Conservation (phyloP, 352 stramenopile species). For the Phytophthora syringae region DNA sequence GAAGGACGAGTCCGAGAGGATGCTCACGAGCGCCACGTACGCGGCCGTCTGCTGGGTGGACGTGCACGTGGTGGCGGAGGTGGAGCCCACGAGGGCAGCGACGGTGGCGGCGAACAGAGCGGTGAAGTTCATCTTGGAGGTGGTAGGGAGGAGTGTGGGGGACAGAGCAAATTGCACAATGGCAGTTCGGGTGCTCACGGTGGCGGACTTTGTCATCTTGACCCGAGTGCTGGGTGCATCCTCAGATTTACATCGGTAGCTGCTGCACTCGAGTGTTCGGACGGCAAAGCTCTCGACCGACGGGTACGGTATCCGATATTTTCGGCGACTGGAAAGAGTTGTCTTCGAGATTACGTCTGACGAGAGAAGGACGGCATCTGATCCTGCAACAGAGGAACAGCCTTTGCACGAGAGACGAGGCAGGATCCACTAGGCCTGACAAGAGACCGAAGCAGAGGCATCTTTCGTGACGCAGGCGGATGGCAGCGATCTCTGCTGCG, state of each 20-base stretch:
- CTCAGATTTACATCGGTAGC: not conserved
- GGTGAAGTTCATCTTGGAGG: conserved; percentile 25
- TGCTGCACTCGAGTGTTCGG: not conserved
- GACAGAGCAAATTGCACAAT: conserved; percentile 23
- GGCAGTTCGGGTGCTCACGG: not conserved
- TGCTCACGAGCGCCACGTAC: too few relatives aligned
- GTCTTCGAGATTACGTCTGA: not conserved
- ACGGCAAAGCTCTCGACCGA: conserved; percentile 21
- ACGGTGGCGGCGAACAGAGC: conserved; percentile 16
- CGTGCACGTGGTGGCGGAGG: conserved; percentile 16
- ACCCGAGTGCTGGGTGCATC: not conserved
- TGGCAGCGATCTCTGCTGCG: not conserved
- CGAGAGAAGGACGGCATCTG: conserved; percentile 23
- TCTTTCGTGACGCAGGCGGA: conserved; percentile 11
- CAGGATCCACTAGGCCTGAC: conserved; percentile 16
- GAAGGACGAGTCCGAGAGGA: too few relatives aligned
- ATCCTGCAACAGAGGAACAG: conserved; percentile 32
- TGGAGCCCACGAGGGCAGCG: conserved; percentile 9
- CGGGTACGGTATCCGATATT: too few relatives aligned
- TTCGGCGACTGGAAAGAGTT: conserved; percentile 19
- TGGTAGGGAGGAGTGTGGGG: not conserved
- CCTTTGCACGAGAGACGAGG: conserved; percentile 12
- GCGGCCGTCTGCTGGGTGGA: conserved; percentile 14
- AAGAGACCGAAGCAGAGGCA: not conserved
- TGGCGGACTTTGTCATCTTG: conserved; percentile 1